Evolutionary conservation across 805 yeast genomes (phyloP).

Genomic region (Millerozyma miso): DNA sequence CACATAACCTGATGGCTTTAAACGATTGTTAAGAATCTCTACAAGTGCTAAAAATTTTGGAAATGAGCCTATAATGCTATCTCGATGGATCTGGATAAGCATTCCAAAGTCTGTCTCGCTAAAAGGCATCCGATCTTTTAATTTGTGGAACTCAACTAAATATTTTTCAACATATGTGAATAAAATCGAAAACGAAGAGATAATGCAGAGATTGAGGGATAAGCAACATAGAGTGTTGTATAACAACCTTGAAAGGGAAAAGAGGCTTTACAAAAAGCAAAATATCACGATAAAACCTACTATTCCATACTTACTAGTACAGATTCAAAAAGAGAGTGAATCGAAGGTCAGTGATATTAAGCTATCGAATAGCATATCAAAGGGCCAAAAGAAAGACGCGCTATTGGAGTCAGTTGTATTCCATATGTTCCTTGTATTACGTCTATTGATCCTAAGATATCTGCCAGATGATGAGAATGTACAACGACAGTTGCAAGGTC

Average conservation of each 20-base stretch:
- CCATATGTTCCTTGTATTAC: slow-evolving; percentile 10
- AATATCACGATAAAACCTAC: slow-evolving; percentile 7
- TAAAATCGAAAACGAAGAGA: not conserved
- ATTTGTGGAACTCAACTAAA: not conserved
- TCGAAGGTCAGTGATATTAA: slow-evolving; percentile 2
- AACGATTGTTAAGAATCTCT: not conserved
- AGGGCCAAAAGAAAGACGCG: slow-evolving; percentile 2
- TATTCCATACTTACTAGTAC: slow-evolving; percentile 8
- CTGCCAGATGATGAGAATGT: slow-evolving; percentile 1
- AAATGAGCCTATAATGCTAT: not conserved
- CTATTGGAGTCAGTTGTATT: slow-evolving; percentile 13
- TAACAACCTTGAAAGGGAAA: slow-evolving; percentile 11
- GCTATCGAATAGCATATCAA: slow-evolving; percentile 1
- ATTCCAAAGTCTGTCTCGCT: not conserved
- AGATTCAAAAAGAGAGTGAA: slow-evolving; percentile 7
- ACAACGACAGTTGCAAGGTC: slow-evolving; percentile 1
- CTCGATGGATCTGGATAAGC: not conserved
- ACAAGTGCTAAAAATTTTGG: not conserved
- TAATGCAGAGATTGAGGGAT: slow-evolving; percentile 11
- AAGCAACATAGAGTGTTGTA: slow-evolving; percentile 14
- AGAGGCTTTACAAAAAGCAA: slow-evolving; percentile 7
- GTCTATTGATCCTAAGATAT: slow-evolving; percentile 1
- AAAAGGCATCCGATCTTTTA: not conserved
- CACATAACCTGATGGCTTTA: not conserved
- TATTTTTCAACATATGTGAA: not conserved